Conservation (phyloP, 441 rosid genomes). For the Arabidopsis lyrata region DNA sequence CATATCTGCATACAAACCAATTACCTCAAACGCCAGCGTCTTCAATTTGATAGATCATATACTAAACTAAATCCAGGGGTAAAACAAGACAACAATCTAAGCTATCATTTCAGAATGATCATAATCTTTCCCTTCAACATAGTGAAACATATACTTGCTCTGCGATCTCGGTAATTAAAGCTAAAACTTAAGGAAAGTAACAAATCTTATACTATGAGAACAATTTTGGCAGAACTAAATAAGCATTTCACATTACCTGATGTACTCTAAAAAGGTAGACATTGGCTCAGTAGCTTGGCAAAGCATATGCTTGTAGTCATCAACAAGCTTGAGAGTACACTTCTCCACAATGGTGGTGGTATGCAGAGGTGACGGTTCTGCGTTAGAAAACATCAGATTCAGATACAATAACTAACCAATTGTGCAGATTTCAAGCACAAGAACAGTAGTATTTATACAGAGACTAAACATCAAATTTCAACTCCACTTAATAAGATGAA, state of each 20-base stretch:
- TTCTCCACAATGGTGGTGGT: constrained; percentile 98
- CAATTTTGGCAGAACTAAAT: background rate
- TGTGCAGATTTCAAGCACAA: background rate
- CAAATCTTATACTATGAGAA: constrained; percentile 4
- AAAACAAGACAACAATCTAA: background rate
- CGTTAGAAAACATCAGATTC: constrained; percentile 17
- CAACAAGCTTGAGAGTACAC: constrained; percentile 94
- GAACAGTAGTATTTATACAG: background rate
- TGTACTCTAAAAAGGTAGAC: constrained; percentile 93
- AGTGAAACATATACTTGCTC: background rate
- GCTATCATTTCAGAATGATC: constrained; percentile 2
- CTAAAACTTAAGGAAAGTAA: constrained; percentile 3
- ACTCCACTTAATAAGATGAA: background rate
- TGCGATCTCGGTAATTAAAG: background rate
- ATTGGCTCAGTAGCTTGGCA: constrained; percentile 97
- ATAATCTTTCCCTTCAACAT: background rate
- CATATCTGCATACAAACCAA: constrained; percentile 65
- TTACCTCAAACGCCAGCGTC: background rate
- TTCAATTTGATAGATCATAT: background rate
- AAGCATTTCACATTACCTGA: constrained; percentile 53
- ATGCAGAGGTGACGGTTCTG: constrained; percentile 98
- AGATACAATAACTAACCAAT: background rate
- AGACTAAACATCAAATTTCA: background rate
- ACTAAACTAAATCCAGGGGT: background rate
- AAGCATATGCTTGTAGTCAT: constrained; percentile 93